These are phyloP conservation scores for Metarhizium robertsii DNA, from an alignment of 2,329 filamentous ascomycete genomes.

Conservation along the genomic window DNA sequence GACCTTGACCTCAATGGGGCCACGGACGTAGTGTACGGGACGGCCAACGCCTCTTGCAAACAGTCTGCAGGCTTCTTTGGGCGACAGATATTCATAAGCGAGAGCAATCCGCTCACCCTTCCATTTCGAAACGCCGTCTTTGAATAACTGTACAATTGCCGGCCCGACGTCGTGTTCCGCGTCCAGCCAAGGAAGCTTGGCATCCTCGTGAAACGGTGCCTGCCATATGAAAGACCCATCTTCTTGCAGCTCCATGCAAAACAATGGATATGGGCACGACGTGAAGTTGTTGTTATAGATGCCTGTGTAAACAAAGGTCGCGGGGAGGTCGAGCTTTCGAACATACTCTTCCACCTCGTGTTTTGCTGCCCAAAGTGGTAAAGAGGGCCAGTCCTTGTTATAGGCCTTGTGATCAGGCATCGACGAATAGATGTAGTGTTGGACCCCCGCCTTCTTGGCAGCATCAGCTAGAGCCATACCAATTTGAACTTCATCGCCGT, in stretches of 20 bases:
- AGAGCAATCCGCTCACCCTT: conserved; percentile 69
- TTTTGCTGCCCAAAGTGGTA: conserved; percentile 89
- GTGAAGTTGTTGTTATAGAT: conserved; percentile 99
- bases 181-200: conserved; percentile 88
- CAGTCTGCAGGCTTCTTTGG: conserved; percentile 68
- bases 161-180: conserved; percentile 94
- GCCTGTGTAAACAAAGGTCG: conserved; percentile 91
- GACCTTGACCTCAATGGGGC: conserved; percentile 75
- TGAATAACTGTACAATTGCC: conserved; percentile 86
- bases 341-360: conserved; percentile 90
- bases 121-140: conserved; percentile 84
- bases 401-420: conserved; percentile 92
- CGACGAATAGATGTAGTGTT: conserved; percentile 92
- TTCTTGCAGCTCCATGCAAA: conserved; percentile 81
- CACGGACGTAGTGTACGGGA: conserved; percentile 67
- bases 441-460: conserved; percentile 72
- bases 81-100: conserved; percentile 82
- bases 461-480: conserved; percentile 83
- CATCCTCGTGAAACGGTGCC: conserved; percentile 85
- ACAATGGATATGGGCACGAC: conserved; percentile 80
- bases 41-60: conserved; percentile 73
- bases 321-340: conserved; percentile 68
- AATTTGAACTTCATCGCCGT: conserved; percentile 87
- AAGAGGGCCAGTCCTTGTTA: conserved; percentile 64
- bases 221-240: conserved; percentile 89